Base-by-base conservation (phyloP, 495 filamentous ascomycete genomes). In the Podospora fimiseda region DNA sequence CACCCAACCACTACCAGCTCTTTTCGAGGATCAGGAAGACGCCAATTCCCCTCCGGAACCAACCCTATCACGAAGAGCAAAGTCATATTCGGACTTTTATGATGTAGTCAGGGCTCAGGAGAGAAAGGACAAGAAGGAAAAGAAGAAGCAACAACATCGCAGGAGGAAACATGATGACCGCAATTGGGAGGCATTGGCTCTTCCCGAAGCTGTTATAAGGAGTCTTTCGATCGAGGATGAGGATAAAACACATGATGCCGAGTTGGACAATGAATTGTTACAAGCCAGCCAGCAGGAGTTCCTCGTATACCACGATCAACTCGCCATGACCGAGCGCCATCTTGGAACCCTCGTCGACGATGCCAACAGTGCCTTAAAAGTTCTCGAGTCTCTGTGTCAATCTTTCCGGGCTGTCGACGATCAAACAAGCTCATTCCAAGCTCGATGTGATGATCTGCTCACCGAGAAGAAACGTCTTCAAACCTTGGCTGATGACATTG, bases 391-490 rank as follows among this genome's bases (percentile, higher is more conserved):
- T 8, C 77, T 97, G 21, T 87, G 90, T 48, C 79, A 83, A 58
- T 88, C 89, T 21, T 99, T 97, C 70, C 80, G 79, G 53, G 71
- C 84, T 0, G 94, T 99, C 30, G 89, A 96, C 63, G 75, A 80
- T 13, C 92, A 97, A 70, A 96, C 93, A 1, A 87, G 87, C 15
- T 83, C 85, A 30, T 96, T 99, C 65, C 87, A 90, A 65, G 84
- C 85, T 47, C 89, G 92, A 68, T 97, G 92, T 65, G 88, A 96
- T 60, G 87, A 88, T 14, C 70, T 97, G 1, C 66, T 96, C 20
- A 70, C 80, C 2, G 88, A 94, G 44, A 87, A 96, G 64, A 82
- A 78, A 55, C 82, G 86, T 13, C 76, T 95, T 19, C 80, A 85
- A 45, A 76, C 77, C 30, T 74, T 97, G 36, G 87, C 89, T 1